Evolutionary conservation across 2,329 filamentous ascomycete genomes (phyloP), one percentile per base, ranked within the genome.

Genomic region (Penicillium sclerotigenum): DNA sequence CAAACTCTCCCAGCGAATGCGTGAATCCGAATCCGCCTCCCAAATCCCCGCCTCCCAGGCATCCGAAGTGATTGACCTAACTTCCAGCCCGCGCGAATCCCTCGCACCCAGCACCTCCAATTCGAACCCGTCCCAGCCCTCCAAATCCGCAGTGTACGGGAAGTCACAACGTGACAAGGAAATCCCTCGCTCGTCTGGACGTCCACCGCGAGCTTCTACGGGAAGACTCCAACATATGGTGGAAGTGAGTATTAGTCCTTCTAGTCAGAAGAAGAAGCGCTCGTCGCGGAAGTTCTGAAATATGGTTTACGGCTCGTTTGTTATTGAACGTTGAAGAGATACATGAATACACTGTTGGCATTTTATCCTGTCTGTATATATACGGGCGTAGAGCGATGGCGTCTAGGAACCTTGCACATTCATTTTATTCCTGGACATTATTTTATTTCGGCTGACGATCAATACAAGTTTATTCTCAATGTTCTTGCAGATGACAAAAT

Each of bases 171-270:
- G 16, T 42, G 31, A 46, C n/a, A 20, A 48, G 9, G 38, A 68
- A 47, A 56, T 56, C 13, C n/a, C 55, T 42, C 56, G 60, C 4
- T 41, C n/a, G 10, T 59, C 59, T 20, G 46, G 59, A 29, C 56
- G 56, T 26, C 64, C 59, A 22, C 59, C 65, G 24, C 62, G 58
- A n/a, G 61, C 61, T 34, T 68, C 69, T 16, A 54, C 57, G 11
- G 53, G 47, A 1, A 55, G 34, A 24, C 33, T 60, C 24, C 64
- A 61, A 51, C 58, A 40, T 5, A 33, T 65, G 54, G 52, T 63
- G n/a, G 65, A 63, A 28, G 58, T 57, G 14, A 63, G 56, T 18
- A 57, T 66, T 18, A 66, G 61, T 22, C 61, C 63, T 20, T 55
- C 56, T 7, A 38, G 11, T 55, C 46, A 57, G 41, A 63, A 58